Evolutionary conservation across 768 basidiomycete species (phyloP), one percentile per base, ranked within the genome.

Genomic region (Suillus luteus): DNA sequence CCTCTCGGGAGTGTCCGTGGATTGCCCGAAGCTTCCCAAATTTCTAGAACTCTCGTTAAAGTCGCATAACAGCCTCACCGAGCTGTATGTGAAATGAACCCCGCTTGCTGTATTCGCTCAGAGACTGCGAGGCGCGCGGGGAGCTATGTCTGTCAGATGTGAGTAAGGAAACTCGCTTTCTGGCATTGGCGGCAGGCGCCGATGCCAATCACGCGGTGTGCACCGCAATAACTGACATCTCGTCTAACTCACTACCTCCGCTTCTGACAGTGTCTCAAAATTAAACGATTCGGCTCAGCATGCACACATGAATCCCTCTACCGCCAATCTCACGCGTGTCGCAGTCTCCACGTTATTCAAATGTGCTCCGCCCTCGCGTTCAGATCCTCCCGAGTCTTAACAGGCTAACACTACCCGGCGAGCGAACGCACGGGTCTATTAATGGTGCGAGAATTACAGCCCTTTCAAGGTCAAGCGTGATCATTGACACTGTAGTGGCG

Each of bases 131-230:
- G 0, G 67, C 73, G 27, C 68, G 89, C 44, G 78, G 77, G 66
- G 80, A 80, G 54, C 68, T 90, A 19, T 82, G 82, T 66, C 77
- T 90, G 43, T 84, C 85, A 69, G 82, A 84, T 61, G 88, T 89
- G 67, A 68, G 84, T 77, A 11, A 40, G 37, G 33, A 37, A 14
- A 48, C 3, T 2, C 24, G 3, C 31, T 59, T 73, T 73, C 70
- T 74, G 5, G 33, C 33, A 35, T 35, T 70, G 64, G 73, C 76
- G 14, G 77, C 73, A 7, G 75, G 83, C 62, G 61, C 77, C 1
- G 67, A 14, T 24, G 12, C 22, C 22, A 22, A 31, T 22, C 19
- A 48, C 68, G 8, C 64, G 74, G 1, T 85, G 1, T 85, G 89
- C 65, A 72, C 81, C 12, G 69, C 70, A 2, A 82, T 86, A 9